A percentile compares a stretch with the other conserved stretches of the same genome.
phyloP scores from a whole-genome alignment of 768 basidiomycete genomes.

The Amanita brunnescens region DNA sequence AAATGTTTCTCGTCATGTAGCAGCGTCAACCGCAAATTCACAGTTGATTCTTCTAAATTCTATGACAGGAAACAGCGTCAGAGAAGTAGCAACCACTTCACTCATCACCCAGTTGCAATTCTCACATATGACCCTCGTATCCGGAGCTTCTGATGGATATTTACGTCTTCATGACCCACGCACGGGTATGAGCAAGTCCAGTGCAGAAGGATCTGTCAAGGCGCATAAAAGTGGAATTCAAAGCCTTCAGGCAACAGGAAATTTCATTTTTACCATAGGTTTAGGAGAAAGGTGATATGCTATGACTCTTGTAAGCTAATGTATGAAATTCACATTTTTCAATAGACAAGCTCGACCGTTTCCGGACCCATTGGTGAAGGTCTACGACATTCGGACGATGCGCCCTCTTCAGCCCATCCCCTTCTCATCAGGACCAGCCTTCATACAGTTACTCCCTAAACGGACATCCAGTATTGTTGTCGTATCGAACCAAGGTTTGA shows the following conservation, averaged over 20 bases:
- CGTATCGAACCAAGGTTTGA: slow-evolving; percentile 71
- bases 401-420: slow-evolving; percentile 76
- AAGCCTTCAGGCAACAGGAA: slow-evolving; percentile 72
- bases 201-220: slow-evolving; percentile 48
- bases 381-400: slow-evolving; percentile 84
- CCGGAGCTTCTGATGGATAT: slow-evolving; percentile 67
- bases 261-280: slow-evolving; percentile 81
- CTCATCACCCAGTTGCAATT: slow-evolving; percentile 57
- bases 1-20: slow-evolving; percentile 46
- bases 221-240: slow-evolving; percentile 80
- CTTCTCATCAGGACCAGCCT: slow-evolving; percentile 81
- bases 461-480: slow-evolving; percentile 67
- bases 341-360: slow-evolving; percentile 77
- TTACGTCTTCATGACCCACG: slow-evolving; percentile 68
- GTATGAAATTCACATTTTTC: slow-evolving; percentile 8
- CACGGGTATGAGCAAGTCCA: slow-evolving; percentile 41
- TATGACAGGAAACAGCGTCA: slow-evolving; percentile 57
- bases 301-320: background rate
- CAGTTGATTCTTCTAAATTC: slow-evolving; percentile 68
- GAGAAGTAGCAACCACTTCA: slow-evolving; percentile 49
- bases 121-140: slow-evolving; percentile 54
- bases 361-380: slow-evolving; percentile 87
- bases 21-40: slow-evolving; percentile 47
- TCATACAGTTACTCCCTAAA: slow-evolving; percentile 73
- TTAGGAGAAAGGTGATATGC: slow-evolving; percentile 67